Conservation (phyloP, 371 early-diverging fungal species). For the Mortierella sp. region DNA sequence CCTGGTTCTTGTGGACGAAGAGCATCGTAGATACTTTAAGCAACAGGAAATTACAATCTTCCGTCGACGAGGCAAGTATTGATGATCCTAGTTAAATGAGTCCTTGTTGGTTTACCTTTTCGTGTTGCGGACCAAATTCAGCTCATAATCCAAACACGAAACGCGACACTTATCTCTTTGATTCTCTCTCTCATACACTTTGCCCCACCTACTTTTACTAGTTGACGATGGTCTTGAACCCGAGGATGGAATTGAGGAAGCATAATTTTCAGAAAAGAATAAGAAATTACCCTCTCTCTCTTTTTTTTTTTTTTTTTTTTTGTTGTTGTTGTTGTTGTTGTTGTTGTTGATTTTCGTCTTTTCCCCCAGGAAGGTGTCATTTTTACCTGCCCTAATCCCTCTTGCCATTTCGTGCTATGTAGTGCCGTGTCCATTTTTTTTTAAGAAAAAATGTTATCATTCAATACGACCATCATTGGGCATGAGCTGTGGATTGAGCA, state of each 20-base stretch:
- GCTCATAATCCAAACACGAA: no score
- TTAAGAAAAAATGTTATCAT: no score
- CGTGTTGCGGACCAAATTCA: background rate
- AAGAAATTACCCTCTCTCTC: background rate
- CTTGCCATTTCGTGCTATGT: no score
- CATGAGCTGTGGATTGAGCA: no score
- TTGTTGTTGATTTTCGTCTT: background rate
- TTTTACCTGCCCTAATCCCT: no score
- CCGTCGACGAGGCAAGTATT: conserved; percentile 53
- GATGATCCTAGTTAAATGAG: background rate
- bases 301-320: background rate
- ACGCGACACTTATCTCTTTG: no score
- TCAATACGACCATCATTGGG: no score
- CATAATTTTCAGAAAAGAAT: background rate
- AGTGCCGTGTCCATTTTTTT: no score
- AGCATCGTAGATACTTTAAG: conserved; percentile 93
- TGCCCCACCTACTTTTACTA: no score
- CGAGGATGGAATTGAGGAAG: conserved; percentile 34
- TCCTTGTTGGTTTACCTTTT: background rate
- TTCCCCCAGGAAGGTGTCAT: no score
- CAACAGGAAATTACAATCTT: conserved; percentile 91
- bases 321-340: background rate
- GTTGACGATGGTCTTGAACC: conserved; percentile 54
- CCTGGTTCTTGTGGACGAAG: conserved; percentile 93
- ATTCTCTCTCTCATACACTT: no score